A percentile compares a stretch with the other conserved stretches of the same genome.
phyloP scores from a whole-genome alignment of 1,284 basidiomycete species.

The Gastroboletus turbinatus region DNA sequence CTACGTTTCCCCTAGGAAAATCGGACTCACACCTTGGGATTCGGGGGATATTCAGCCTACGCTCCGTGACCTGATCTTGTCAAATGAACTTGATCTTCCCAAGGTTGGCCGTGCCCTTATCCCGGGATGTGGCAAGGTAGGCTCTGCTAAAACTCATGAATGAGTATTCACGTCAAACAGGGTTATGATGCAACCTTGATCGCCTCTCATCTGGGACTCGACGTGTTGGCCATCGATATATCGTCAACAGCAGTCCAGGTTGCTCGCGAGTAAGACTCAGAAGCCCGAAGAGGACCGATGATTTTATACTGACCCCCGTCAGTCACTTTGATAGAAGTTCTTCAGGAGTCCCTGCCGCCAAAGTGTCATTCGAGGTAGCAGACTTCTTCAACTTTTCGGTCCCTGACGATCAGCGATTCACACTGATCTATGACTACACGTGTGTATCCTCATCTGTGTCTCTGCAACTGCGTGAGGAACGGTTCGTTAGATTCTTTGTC shows the following conservation, averaged over 20 bases:
- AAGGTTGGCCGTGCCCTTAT: slow-evolving; percentile 58
- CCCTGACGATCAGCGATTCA: slow-evolving; percentile 11
- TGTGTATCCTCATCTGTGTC: not conserved
- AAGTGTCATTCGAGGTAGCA: slow-evolving; percentile 18
- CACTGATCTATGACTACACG: slow-evolving; percentile 22
- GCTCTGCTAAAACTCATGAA: slow-evolving; percentile 18
- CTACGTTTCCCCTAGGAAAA: slow-evolving; percentile 42
- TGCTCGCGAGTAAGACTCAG: slow-evolving; percentile 19
- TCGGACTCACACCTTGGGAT: slow-evolving; percentile 68
- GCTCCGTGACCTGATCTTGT: slow-evolving; percentile 52
- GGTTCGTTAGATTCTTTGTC: slow-evolving; percentile 21
- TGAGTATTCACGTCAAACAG: slow-evolving; percentile 35
- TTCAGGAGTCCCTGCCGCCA: not conserved
- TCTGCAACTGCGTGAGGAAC: not conserved
- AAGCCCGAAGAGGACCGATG: not conserved
- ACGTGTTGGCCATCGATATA: slow-evolving; percentile 10
- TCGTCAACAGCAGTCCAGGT: slow-evolving; percentile 17
- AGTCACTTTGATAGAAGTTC: not conserved
- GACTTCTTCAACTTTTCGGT: slow-evolving; percentile 25
- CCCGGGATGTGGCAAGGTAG: slow-evolving; percentile 71
- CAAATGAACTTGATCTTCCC: slow-evolving; percentile 49
- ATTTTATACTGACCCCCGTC: not conserved
- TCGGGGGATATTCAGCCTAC: slow-evolving; percentile 53
- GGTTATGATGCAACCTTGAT: slow-evolving; percentile 74
- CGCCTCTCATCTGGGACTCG: slow-evolving; percentile 45